Evolutionary conservation across 2,329 filamentous ascomycete species (phyloP).

Genomic region (Cladosporium sp.): DNA sequence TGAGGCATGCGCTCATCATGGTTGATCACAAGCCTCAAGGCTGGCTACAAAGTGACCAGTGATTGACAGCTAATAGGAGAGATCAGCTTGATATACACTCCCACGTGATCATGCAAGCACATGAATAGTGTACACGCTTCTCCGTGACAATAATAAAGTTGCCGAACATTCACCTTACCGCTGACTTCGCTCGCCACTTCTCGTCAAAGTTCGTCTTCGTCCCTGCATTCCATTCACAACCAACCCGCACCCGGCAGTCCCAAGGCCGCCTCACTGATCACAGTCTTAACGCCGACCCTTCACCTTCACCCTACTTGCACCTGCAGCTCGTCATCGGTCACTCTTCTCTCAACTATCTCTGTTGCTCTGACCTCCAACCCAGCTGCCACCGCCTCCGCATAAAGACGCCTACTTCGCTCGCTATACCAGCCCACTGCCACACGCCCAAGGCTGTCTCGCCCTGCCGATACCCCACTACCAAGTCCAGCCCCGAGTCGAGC

Average conservation of each 20-base stretch:
- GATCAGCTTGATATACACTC: background rate
- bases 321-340: background rate
- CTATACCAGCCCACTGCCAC: background rate
- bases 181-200: conserved; percentile 1
- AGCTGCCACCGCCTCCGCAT: background rate
- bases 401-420: background rate
- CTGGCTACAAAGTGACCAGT: too few species aligned
- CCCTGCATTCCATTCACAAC: conserved; percentile 9
- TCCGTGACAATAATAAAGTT: background rate
- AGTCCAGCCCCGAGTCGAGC: background rate
- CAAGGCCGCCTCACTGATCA: background rate
- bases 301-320: background rate
- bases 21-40: too few species aligned
- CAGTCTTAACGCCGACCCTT: background rate
- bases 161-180: background rate
- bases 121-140: background rate
- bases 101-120: background rate
- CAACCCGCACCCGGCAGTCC: conserved; percentile 5
- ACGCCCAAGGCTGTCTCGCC: conserved; percentile 2
- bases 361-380: background rate
- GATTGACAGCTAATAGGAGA: background rate
- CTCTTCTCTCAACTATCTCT: background rate
- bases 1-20: too few species aligned
- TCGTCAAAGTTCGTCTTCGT: conserved; percentile 12
- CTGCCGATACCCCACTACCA: background rate